These are phyloP conservation scores for Penicillium verrucosum DNA, from an alignment of 2,329 filamentous ascomycete genomes.

Conservation along the genomic window DNA sequence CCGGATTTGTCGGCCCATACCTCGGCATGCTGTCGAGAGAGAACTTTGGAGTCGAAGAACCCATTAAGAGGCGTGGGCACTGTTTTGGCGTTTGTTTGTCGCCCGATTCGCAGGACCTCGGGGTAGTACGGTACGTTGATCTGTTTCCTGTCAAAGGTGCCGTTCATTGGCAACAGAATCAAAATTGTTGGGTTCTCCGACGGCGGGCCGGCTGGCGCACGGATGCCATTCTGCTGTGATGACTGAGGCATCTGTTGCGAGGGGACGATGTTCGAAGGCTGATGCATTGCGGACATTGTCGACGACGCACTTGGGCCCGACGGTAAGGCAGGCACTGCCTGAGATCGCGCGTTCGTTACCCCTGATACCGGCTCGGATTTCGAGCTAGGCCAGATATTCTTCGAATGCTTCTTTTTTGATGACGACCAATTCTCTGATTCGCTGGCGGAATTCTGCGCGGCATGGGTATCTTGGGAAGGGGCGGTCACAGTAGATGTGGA, in stretches of 20 bases:
- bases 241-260: slow-evolving; percentile 68
- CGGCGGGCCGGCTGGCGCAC: slow-evolving; percentile 44
- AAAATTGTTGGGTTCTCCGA: slow-evolving; percentile 70
- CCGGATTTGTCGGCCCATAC: slow-evolving; percentile 83
- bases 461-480: slow-evolving; percentile 36
- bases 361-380: slow-evolving; percentile 65
- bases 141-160: slow-evolving; percentile 94
- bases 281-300: slow-evolving; percentile 61
- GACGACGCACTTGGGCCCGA: slow-evolving; percentile 59
- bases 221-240: slow-evolving; percentile 58
- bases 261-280: slow-evolving; percentile 60
- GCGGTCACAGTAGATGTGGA: slow-evolving; percentile 52
- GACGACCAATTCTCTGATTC: slow-evolving; percentile 41
- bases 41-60: slow-evolving; percentile 96
- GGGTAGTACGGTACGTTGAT: slow-evolving; percentile 90
- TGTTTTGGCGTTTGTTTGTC: slow-evolving; percentile 96
- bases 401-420: slow-evolving; percentile 47
- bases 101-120: slow-evolving; percentile 90
- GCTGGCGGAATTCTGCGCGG: slow-evolving; percentile 34
- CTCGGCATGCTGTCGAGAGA: slow-evolving; percentile 93
- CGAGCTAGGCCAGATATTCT: slow-evolving; percentile 61
- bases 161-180: slow-evolving; percentile 85
- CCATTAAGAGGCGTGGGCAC: slow-evolving; percentile 87
- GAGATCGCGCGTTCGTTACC: slow-evolving; percentile 59
- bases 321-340: slow-evolving; percentile 57